Evolutionary conservation across 2,329 filamentous ascomycete genomes (phyloP).

Genomic region (Exophiala calicioides): DNA sequence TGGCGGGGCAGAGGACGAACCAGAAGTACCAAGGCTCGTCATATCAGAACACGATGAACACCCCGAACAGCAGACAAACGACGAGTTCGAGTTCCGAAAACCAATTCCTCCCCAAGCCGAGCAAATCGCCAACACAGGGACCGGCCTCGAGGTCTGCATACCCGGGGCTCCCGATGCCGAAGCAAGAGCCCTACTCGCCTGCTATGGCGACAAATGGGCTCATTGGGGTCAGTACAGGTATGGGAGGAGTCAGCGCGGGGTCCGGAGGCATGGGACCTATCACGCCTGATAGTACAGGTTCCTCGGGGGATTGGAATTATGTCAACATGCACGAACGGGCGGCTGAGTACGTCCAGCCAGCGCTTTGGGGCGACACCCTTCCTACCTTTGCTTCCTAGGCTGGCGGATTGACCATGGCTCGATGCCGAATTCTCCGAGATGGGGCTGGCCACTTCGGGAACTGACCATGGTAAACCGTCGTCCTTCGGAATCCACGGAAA

Average conservation of each 20-base stretch:
- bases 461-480: no score
- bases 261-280: constrained; percentile 39
- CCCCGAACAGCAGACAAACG: not conserved
- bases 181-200: constrained; percentile 22
- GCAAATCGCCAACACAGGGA: not conserved
- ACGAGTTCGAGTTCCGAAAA: constrained; percentile 1
- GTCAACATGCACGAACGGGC: constrained; percentile 49
- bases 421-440: no score
- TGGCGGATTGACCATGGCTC: no score
- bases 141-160: constrained; percentile 15
- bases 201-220: constrained; percentile 13
- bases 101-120: no score
- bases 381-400: no score
- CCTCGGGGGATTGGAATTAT: constrained; percentile 49
- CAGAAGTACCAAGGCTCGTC: constrained; percentile 12
- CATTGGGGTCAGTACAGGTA: constrained; percentile 5
- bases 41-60: constrained; percentile 8
- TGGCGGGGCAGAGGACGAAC: constrained; percentile 11
- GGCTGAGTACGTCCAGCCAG: constrained; percentile 51
- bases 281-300: constrained; percentile 46
- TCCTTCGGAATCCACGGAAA: no score
- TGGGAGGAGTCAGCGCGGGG: no score
- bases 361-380: constrained; percentile 43
- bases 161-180: constrained; percentile 11
- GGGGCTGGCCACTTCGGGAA: no score